These are phyloP conservation scores for Centella asiatica DNA, from an alignment of 129 eudicot species.

Conservation along the genomic window DNA sequence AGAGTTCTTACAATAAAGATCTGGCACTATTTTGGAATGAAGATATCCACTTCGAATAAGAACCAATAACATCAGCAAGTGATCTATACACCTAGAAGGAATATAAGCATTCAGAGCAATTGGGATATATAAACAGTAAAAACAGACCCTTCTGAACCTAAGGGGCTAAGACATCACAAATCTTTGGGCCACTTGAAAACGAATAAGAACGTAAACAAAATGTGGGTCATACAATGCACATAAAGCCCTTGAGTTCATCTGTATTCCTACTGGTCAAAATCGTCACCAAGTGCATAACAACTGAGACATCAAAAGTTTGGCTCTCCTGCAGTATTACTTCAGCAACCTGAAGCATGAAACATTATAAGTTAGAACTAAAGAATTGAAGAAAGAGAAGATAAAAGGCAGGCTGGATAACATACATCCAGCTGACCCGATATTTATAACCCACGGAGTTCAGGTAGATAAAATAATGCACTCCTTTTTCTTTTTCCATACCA, in stretches of 20 bases:
- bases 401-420: background rate
- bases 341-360: slow-evolving; percentile 63
- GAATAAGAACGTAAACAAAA: slow-evolving; percentile 8
- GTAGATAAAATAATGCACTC: no score
- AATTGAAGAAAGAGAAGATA: background rate
- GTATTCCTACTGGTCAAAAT: slow-evolving; percentile 47
- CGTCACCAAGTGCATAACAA: slow-evolving; percentile 66
- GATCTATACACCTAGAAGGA: slow-evolving; percentile 79
- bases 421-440: background rate
- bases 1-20: slow-evolving; percentile 61
- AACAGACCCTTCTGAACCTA: slow-evolving; percentile 1
- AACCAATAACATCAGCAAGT: slow-evolving; percentile 83
- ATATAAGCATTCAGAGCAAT: slow-evolving; percentile 14
- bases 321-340: slow-evolving; percentile 71
- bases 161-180: background rate
- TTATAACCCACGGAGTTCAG: no score
- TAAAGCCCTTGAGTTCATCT: slow-evolving; percentile 69
- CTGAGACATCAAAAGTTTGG: slow-evolving; percentile 52
- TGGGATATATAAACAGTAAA: background rate
- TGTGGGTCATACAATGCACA: slow-evolving; percentile 56
- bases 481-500: no score
- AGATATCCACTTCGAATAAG: slow-evolving; percentile 88
- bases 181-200: background rate
- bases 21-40: slow-evolving; percentile 48
- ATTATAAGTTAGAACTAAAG: background rate